A percentile compares a stretch with the other conserved stretches of the same genome.
Evolutionary conservation across 2,329 filamentous ascomycete species (phyloP).

Genomic region (Daldinia sp.): DNA sequence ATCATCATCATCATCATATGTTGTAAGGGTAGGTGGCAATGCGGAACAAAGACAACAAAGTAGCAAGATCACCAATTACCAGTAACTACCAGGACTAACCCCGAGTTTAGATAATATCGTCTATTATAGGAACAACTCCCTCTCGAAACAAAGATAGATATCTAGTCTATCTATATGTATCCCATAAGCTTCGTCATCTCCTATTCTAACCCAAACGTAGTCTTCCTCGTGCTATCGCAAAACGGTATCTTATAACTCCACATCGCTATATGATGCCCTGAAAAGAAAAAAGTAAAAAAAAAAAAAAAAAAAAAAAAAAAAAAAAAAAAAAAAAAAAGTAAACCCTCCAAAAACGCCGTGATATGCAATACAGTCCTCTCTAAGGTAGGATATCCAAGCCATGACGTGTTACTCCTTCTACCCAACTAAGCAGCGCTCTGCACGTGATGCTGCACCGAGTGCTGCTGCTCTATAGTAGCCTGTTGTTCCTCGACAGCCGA

Average conservation of each 20-base stretch:
- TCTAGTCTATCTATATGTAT: conserved; percentile 10
- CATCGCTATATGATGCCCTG: conserved; percentile 23
- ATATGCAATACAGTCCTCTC: conserved; percentile 16
- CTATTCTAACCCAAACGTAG: neutral
- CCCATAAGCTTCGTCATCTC: neutral
- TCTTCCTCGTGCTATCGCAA: conserved; percentile 20
- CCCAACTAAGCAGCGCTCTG: conserved; percentile 29
- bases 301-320: too few species aligned
- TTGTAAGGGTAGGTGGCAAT: neutral
- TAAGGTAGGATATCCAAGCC: neutral
- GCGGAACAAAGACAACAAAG: neutral
- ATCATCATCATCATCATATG: neutral
- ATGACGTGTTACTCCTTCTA: neutral
- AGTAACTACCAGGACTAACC: neutral
- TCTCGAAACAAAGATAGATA: neutral
- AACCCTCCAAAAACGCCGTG: conserved; percentile 18
- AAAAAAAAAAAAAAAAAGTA: conserved; percentile 10
- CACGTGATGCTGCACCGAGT: conserved; percentile 11
- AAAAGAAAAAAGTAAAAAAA: conserved; percentile 14
- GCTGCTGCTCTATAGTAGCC: neutral
- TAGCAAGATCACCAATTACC: neutral
- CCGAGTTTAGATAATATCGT: neutral
- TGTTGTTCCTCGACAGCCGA: conserved; percentile 7
- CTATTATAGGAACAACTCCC: conserved; percentile 3
- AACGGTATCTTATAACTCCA: conserved; percentile 21